Conservation (phyloP, 345 rosid species). For the Durio zibethinus region DNA sequence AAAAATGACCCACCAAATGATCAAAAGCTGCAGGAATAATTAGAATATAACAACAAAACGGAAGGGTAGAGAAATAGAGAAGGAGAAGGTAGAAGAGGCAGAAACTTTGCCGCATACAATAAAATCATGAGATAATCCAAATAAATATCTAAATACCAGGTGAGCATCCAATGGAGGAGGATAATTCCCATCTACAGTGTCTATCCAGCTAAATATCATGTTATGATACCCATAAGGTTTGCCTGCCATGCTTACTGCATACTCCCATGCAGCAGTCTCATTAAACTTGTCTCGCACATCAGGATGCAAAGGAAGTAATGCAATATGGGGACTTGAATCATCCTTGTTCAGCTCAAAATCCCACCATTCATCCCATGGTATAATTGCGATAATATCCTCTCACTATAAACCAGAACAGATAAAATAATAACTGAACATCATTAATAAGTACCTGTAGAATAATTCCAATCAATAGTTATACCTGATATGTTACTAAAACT, state of each 20-base stretch:
- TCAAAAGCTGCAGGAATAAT: not conserved
- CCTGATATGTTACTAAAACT: not conserved
- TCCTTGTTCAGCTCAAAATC: slow-evolving; percentile 88
- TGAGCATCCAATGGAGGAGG: slow-evolving; percentile 97
- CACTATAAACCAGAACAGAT: slow-evolving; percentile 45
- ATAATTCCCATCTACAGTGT: slow-evolving; percentile 75
- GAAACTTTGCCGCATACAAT: not conserved
- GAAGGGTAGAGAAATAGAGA: not conserved
- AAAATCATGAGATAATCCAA: not conserved
- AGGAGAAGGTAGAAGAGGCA: slow-evolving; percentile 10
- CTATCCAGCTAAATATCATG: slow-evolving; percentile 99
- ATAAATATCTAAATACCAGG: slow-evolving; percentile 45
- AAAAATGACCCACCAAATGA: not conserved
- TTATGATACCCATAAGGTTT: slow-evolving; percentile 94
- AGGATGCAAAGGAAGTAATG: slow-evolving; percentile 89
- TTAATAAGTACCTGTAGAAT: not conserved
- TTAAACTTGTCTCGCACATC: slow-evolving; percentile 82
- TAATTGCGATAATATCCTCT: slow-evolving; percentile 71
- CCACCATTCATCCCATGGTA: slow-evolving; percentile 99
- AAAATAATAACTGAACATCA: not conserved
- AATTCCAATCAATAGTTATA: not conserved
- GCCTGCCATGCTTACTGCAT: slow-evolving; percentile 84
- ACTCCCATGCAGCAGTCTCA: slow-evolving; percentile 96
- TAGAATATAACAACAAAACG: not conserved
- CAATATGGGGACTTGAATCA: slow-evolving; percentile 88